Conservation (phyloP, 169 alveolate species). For the Plasmodium adleri region DNA sequence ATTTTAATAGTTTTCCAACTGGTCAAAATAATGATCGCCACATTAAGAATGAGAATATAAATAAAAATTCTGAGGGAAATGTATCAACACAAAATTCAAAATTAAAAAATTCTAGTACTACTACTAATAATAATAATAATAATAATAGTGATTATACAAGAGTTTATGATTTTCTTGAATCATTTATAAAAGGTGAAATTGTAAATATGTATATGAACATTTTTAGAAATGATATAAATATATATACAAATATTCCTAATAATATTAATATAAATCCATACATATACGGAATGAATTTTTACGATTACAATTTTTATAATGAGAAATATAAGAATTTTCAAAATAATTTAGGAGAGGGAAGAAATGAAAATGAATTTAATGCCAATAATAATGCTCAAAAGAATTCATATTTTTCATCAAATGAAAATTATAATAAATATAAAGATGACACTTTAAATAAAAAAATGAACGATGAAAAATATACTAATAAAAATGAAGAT, state of each 20-base stretch:
- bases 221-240: constrained; percentile 74
- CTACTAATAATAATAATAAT: constrained; percentile 8
- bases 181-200: constrained; percentile 68
- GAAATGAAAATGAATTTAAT: constrained; percentile 12
- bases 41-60: constrained; percentile 13
- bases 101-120: constrained; percentile 10
- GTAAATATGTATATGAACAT: constrained; percentile 65
- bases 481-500: constrained; percentile 15
- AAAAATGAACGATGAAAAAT: constrained; percentile 12
- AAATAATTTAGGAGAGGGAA: constrained; percentile 1
- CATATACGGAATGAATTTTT: constrained; percentile 66
- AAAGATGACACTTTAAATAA: constrained; percentile 7
- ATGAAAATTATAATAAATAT: constrained; percentile 24
- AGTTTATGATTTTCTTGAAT: constrained; percentile 55
- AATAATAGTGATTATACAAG: constrained; percentile 33
- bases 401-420: constrained; percentile 21
- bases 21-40: constrained; percentile 17
- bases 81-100: constrained; percentile 9
- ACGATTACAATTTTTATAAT: constrained; percentile 73
- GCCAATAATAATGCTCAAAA: constrained; percentile 13
- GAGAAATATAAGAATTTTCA: constrained; percentile 59
- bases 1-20: constrained; percentile 11
- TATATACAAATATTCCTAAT: constrained; percentile 66
- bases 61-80: neutral
- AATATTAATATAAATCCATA: constrained; percentile 65